A percentile compares a stretch with the other conserved stretches of the same genome.
phyloP scores from a whole-genome alignment of 1,284 basidiomycete species.

The Lignosus rhinocerotis region DNA sequence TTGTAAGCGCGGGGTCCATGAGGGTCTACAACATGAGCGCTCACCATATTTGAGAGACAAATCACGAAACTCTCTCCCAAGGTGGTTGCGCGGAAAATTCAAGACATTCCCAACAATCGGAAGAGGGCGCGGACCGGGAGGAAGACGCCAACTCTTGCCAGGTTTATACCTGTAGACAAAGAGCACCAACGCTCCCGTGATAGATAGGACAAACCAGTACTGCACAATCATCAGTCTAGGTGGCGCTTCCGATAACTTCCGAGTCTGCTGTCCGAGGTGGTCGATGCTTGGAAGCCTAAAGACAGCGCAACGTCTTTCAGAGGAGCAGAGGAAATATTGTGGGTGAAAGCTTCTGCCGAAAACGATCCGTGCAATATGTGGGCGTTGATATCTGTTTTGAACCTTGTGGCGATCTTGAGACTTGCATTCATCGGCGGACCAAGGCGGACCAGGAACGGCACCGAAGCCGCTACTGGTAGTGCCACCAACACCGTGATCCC shows the following conservation, averaged over 20 bases:
- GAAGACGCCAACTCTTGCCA: neutral
- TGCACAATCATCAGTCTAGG: neutral
- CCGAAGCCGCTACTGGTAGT: too few relatives aligned
- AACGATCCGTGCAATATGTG: too few relatives aligned
- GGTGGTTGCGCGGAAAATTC: slow-evolving; percentile 18
- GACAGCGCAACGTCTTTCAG: neutral
- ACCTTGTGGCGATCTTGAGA: too few relatives aligned
- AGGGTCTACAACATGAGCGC: neutral
- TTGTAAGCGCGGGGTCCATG: neutral
- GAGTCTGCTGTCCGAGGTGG: neutral
- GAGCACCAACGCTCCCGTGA: neutral
- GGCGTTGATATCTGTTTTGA: too few relatives aligned
- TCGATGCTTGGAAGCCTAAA: neutral
- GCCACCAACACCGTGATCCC: too few relatives aligned
- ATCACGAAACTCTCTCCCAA: slow-evolving; percentile 5
- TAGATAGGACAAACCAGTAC: neutral
- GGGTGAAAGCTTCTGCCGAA: too few relatives aligned
- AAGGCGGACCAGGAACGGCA: too few relatives aligned
- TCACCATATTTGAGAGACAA: slow-evolving; percentile 7
- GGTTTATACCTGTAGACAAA: neutral
- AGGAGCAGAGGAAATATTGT: too few relatives aligned
- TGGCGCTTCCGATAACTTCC: neutral
- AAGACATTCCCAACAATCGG: slow-evolving; percentile 24
- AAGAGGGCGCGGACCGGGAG: slow-evolving; percentile 21
- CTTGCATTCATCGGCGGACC: too few relatives aligned